Conservation (phyloP, 192 early-diverging fungal species). For the Haplosporangium gracile region DNA sequence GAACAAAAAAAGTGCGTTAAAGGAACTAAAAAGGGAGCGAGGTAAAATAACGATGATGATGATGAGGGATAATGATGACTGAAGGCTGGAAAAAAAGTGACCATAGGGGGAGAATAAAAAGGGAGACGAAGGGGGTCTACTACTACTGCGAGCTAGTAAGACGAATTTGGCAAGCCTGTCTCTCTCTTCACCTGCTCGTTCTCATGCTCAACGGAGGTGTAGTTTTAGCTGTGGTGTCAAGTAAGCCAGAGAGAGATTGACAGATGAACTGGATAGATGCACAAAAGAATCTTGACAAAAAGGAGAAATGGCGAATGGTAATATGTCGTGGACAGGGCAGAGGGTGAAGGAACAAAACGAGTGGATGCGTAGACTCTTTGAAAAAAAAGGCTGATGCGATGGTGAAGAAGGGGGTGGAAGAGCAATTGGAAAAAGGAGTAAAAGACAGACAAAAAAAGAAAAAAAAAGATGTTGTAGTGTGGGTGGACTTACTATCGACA, state of each 20-base stretch:
- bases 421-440: too few relatives aligned
- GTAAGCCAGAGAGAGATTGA: neutral
- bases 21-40: neutral
- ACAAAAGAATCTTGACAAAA: neutral
- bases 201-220: too few relatives aligned
- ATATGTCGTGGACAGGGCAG: too few relatives aligned
- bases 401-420: neutral
- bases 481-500: neutral
- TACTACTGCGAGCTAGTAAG: neutral
- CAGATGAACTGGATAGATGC: neutral
- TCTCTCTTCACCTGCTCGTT: too few relatives aligned
- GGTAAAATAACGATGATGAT: neutral
- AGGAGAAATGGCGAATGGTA: neutral
- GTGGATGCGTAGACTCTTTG: neutral
- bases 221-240: neutral
- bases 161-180: neutral
- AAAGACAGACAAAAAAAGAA: neutral
- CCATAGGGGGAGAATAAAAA: neutral
- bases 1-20: neutral
- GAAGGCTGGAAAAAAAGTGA: neutral
- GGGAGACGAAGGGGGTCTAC: neutral
- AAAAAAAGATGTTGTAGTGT: constrained; percentile 1
- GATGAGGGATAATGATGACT: constrained; percentile 3
- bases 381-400: neutral
- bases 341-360: neutral